Percentiles rank a stretch among this genome's conserved stretches.
Evolutionary conservation across 495 filamentous ascomycete genomes (phyloP).

Genomic region (Annulohypoxylon stygium): DNA sequence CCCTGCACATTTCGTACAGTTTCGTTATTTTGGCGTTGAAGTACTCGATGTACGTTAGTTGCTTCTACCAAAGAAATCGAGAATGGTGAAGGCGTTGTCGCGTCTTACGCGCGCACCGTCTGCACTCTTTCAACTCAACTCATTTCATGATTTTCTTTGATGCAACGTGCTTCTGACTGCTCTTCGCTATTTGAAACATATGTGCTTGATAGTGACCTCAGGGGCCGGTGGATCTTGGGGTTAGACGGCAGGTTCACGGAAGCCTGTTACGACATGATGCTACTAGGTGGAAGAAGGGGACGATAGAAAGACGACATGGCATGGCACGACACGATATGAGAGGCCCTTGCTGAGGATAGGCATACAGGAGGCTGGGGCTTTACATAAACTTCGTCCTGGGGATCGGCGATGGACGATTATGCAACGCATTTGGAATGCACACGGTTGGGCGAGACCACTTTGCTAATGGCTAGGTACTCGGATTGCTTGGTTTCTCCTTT

Average conservation of each 20-base stretch:
- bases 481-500: background rate
- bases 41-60: constrained; percentile 28
- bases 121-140: background rate
- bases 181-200: background rate
- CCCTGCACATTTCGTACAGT: constrained; percentile 5
- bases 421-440: no score
- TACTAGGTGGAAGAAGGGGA: no score
- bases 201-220: background rate
- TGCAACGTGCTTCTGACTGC: background rate
- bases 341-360: background rate
- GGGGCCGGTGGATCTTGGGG: background rate
- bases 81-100: background rate
- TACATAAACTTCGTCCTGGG: background rate
- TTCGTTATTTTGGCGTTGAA: constrained; percentile 33
- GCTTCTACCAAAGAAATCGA: constrained; percentile 3
- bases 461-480: background rate
- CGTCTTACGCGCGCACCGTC: background rate
- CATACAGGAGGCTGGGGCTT: background rate
- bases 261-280: no score
- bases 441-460: background rate
- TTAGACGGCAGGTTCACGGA: background rate
- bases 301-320: no score
- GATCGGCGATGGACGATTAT: no score
- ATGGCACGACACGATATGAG: no score
- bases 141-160: background rate